Evolutionary conservation across 2,329 filamentous ascomycete genomes (phyloP).

Genomic region (Arthrinium phaeospermum): DNA sequence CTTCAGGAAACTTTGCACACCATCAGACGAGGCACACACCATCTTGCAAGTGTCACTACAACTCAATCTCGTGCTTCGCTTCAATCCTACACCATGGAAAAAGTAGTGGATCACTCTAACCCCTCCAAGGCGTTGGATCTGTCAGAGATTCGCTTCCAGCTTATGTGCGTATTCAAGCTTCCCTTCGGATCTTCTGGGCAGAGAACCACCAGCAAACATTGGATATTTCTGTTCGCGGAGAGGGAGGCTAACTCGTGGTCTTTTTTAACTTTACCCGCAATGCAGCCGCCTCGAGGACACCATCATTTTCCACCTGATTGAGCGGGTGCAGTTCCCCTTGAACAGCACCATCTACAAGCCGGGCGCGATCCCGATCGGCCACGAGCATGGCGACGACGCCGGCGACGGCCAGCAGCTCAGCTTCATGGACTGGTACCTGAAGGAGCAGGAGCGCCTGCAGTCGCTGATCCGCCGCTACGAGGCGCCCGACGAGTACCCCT

Average conservation of each 20-base stretch:
- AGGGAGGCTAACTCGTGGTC: neutral
- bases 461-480: conserved; percentile 94
- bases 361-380: conserved; percentile 78
- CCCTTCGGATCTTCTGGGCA: neutral
- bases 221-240: neutral
- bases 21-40: neutral
- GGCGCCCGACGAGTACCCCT: conserved; percentile 95
- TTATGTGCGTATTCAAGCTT: conserved; percentile 69
- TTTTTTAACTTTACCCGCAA: neutral
- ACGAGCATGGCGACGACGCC: conserved; percentile 46
- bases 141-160: conserved; percentile 87
- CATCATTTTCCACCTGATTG: conserved; percentile 95
- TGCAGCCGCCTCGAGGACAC: conserved; percentile 92
- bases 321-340: conserved; percentile 95
- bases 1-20: neutral
- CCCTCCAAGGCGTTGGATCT: conserved; percentile 86
- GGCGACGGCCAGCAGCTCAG: conserved; percentile 55
- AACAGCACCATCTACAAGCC: conserved; percentile 87
- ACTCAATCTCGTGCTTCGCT: neutral
- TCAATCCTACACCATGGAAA: conserved; percentile 71
- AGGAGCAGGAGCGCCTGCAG: conserved; percentile 88
- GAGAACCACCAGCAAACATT: neutral
- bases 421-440: conserved; percentile 93
- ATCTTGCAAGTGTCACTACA: neutral
- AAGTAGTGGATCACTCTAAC: conserved; percentile 86